Evolutionary conservation across 2,329 filamentous ascomycete genomes (phyloP), one percentile per base, ranked within the genome.

Genomic region (Penicillium sp.): DNA sequence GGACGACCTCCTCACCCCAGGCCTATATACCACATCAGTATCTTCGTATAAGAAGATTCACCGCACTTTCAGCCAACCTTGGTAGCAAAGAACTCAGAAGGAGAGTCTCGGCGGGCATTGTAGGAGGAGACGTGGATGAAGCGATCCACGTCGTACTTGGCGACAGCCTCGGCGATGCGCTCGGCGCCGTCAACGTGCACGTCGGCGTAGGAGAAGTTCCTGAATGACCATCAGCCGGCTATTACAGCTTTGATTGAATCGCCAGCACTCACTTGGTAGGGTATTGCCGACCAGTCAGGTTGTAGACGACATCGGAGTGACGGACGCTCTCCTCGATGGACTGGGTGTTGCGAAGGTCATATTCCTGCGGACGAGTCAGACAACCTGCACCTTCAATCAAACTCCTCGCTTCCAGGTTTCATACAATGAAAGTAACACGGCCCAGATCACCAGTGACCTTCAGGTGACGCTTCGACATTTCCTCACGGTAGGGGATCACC

Each of bases 251-350:
- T 7, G 6, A 6, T 22, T 19, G 22, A 24, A 7, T 1, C 59
- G 16, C 31, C 37, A 13, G 51, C 35, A 75, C 84, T 70, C 81
- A 92, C 91, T 99, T 99, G 69, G 95, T 99, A 65, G 94, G 91
- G 77, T 98, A 98, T 77, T 94, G 90, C 64, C 94, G 90, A 65
- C 95, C 95, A 72, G 97, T 85, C 69, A 99, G 83, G 79, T 99
- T 99, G 83, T 96, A 96, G 65, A 99, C 95, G 63, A 97, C 90
- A 75, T 99, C 95, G 43, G 94, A 98, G 78, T 99, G 95, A 70
- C 95, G 87, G 54, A 99, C 93, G 71, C 91, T 95, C 79, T 96
- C 93, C 76, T 99, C 95, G 70, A 99, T 95, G 33, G 94, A 98
- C 68, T 90, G 84, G 43, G 92, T 98, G 79, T 99, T 99, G 73